Base-by-base conservation (phyloP, 2,329 filamentous ascomycete species). In the Coniochaeta sp. region DNA sequence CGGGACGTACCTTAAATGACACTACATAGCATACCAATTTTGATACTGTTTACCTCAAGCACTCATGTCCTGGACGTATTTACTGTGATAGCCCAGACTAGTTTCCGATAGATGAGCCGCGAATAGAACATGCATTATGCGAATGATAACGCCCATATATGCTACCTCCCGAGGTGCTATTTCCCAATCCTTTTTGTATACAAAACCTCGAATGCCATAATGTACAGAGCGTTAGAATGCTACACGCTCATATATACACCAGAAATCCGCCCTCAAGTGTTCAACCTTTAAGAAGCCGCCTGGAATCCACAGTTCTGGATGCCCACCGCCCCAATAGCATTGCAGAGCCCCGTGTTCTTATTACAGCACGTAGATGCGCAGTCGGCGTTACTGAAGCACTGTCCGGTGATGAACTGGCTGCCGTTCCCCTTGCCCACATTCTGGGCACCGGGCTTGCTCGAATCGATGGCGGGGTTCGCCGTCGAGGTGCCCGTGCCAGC, bases 381-480 rank as follows among this genome's bases (percentile, higher is more conserved):
- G 61, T 73, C 71, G 2, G 69, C 70, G 31, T 66, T 68, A 9
- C 65, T 65, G 2, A 68, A 60, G 58, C 72, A 74, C 36, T 71
- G 65, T 1, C 72, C 72, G 4, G 70, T 71, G 61, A 73, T 72
- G 64, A 73, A 73, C 62, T 74, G 72, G 5, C 50, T 55, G 17
- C 68, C 71, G 8, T 62, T 52, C 28, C 69, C 71, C 57, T 71
- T 70, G 43, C 71, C 71, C 28, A 71, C 61, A 58, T 73, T 73
- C 59, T 71, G 33, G 14, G 34, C 17, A 31, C 58, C 38, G 16
- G 56, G 34, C 36, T 28, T 40, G 38, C 24, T 43, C 12, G 33
- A 31, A 31, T 58, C 38, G 9, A 58, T 31, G 12, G 34, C 56
- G 24, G 56, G 1, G 22, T 44, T 44, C n/a, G 55, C 55, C 5